Evolutionary conservation across 305 asterid genomes (phyloP).

Genomic region (Ilex paraguariensis): DNA sequence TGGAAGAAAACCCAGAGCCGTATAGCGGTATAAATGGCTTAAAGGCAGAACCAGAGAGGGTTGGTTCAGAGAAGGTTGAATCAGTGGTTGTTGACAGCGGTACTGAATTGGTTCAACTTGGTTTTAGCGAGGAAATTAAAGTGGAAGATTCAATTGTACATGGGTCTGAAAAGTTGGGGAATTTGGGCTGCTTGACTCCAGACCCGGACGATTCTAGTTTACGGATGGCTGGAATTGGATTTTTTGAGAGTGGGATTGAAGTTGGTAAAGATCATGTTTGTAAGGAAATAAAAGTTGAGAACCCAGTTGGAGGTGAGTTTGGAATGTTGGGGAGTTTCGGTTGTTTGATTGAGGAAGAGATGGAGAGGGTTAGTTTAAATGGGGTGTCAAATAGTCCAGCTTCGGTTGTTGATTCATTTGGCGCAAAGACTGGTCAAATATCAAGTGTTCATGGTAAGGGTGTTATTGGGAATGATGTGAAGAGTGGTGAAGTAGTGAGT

Average conservation of each 20-base stretch:
- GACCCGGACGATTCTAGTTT: neutral
- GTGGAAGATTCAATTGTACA: constrained; percentile 12
- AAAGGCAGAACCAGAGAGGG: constrained; percentile 7
- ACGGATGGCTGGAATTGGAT: constrained; percentile 10
- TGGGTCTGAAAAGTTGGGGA: constrained; percentile 9
- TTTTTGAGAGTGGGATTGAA: constrained; percentile 15
- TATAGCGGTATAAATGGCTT: constrained; percentile 24
- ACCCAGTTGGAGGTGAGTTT: constrained; percentile 15
- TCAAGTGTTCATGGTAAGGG: no score
- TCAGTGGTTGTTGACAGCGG: constrained; percentile 12
- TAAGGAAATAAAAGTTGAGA: constrained; percentile 18
- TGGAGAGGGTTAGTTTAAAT: no score
- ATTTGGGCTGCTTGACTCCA: constrained; percentile 4
- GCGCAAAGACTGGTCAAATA: no score
- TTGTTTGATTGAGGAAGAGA: no score
- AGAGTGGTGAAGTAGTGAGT: no score
- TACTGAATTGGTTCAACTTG: constrained; percentile 14
- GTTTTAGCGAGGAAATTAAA: constrained; percentile 7
- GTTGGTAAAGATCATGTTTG: constrained; percentile 11
- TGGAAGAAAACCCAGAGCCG: constrained; percentile 18
- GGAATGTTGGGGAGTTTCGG: constrained; percentile 12
- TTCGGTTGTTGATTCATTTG: no score
- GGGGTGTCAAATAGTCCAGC: no score
- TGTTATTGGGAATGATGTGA: no score
- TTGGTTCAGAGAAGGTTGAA: constrained; percentile 5